A percentile compares a stretch with the other conserved stretches of the same genome.
Conservation (phyloP, 2,329 filamentous ascomycete species). For the Exophiala lecanii-corni region DNA sequence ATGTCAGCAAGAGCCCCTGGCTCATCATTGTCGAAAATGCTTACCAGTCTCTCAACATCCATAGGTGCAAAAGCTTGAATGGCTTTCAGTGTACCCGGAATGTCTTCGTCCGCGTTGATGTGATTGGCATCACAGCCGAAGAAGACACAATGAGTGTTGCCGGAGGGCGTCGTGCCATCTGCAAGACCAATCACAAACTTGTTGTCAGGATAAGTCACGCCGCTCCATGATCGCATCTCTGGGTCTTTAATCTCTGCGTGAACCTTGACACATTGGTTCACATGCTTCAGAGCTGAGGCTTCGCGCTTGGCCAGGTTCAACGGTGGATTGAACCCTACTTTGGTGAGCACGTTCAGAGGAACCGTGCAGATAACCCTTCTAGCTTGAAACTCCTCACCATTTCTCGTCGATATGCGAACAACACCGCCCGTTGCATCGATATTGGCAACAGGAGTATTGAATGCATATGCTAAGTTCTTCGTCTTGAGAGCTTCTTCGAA, state of each 20-base stretch:
- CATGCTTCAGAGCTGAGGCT: slow-evolving; percentile 39
- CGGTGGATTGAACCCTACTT: slow-evolving; percentile 40
- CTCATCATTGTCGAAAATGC: too few species aligned
- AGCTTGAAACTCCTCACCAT: slow-evolving; percentile 30
- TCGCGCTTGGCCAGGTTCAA: slow-evolving; percentile 33
- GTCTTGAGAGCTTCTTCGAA: slow-evolving; percentile 41
- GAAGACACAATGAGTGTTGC: slow-evolving; percentile 46
- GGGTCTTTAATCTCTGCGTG: slow-evolving; percentile 42
- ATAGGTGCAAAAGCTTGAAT: slow-evolving; percentile 33
- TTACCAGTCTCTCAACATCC: slow-evolving; percentile 27
- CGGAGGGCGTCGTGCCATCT: slow-evolving; percentile 42
- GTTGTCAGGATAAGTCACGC: slow-evolving; percentile 42
- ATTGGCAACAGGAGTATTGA: slow-evolving; percentile 36
- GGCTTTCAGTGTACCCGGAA: slow-evolving; percentile 32
- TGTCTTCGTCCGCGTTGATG: slow-evolving; percentile 42
- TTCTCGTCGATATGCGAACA: slow-evolving; percentile 34
- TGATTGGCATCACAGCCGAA: slow-evolving; percentile 44
- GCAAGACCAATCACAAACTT: slow-evolving; percentile 42
- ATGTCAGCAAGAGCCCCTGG: too few species aligned
- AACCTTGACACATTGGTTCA: slow-evolving; percentile 45
- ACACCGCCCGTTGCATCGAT: slow-evolving; percentile 30
- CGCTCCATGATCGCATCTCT: slow-evolving; percentile 42
- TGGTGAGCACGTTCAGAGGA: slow-evolving; percentile 43
- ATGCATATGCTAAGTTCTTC: slow-evolving; percentile 39
- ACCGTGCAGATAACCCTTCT: slow-evolving; percentile 40